Conservation (phyloP, 352 stramenopile species). For the Pythium diclinum region DNA sequence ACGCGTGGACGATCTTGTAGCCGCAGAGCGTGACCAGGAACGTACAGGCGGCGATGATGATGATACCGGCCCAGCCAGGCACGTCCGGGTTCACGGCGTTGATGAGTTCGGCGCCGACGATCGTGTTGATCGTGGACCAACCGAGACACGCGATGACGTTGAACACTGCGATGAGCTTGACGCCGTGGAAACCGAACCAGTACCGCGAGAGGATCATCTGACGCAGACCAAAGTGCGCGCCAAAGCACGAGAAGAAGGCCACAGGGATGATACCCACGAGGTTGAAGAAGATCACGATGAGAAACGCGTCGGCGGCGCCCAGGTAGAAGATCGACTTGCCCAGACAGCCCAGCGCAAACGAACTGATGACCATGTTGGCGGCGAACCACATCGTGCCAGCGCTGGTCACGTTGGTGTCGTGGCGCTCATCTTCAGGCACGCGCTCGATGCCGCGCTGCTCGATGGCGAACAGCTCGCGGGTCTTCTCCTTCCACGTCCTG, state of each 20-base stretch:
- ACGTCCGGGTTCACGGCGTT: constrained; percentile 45
- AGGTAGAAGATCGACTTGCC: constrained; percentile 46
- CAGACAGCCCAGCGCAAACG: constrained; percentile 42
- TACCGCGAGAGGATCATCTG: constrained; percentile 51
- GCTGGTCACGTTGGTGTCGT: constrained; percentile 40
- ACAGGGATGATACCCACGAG: constrained; percentile 43
- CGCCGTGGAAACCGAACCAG: constrained; percentile 46
- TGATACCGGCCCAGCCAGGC: constrained; percentile 40
- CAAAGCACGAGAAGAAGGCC: constrained; percentile 45
- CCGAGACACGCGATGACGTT: constrained; percentile 42
- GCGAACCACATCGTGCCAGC: constrained; percentile 45
- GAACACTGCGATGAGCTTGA: constrained; percentile 44
- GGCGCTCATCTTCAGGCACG: constrained; percentile 42
- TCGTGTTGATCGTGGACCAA: constrained; percentile 48
- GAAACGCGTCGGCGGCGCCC: constrained; percentile 38
- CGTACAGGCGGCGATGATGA: constrained; percentile 42
- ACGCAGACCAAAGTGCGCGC: constrained; percentile 39
- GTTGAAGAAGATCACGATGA: constrained; percentile 44
- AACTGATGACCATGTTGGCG: constrained; percentile 48
- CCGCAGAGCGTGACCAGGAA: constrained; percentile 48
- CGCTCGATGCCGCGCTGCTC: constrained; percentile 47
- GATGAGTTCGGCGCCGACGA: constrained; percentile 47
- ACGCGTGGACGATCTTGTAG: constrained; percentile 48
- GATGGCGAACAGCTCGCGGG: constrained; percentile 34
- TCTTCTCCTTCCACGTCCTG: constrained; percentile 20